Evolutionary conservation across 805 yeast species (phyloP).

Genomic region (Ogataea kodamae): DNA sequence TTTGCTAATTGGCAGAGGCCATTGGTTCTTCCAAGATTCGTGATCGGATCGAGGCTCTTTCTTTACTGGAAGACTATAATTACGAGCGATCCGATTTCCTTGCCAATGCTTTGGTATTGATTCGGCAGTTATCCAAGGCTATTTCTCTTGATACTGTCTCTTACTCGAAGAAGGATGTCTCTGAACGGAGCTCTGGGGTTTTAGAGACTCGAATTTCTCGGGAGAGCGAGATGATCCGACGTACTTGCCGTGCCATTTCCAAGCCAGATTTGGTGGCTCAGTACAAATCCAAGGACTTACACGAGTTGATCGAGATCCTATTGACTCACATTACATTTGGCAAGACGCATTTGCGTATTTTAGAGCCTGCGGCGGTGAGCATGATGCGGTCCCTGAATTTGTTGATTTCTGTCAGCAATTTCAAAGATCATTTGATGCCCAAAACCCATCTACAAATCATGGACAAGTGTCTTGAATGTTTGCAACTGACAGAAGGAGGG

Average conservation of each 20-base stretch:
- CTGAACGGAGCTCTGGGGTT: slow-evolving; percentile 8
- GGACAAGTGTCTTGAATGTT: slow-evolving; percentile 1
- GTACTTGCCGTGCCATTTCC: slow-evolving; percentile 15
- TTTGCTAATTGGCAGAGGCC: slow-evolving; percentile 15
- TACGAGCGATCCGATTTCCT: slow-evolving; percentile 14
- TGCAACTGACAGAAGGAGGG: neutral
- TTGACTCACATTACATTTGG: slow-evolving; percentile 12
- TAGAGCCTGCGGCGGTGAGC: slow-evolving; percentile 32
- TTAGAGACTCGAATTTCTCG: slow-evolving; percentile 24
- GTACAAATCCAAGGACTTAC: slow-evolving; percentile 29
- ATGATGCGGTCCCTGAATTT: slow-evolving; percentile 27
- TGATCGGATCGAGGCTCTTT: slow-evolving; percentile 53
- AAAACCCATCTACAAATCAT: slow-evolving; percentile 20
- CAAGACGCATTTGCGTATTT: slow-evolving; percentile 7
- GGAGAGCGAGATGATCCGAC: slow-evolving; percentile 22
- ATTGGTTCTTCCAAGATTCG: slow-evolving; percentile 50
- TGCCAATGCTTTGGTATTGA: slow-evolving; percentile 5
- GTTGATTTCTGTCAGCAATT: slow-evolving; percentile 23
- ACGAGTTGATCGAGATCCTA: slow-evolving; percentile 21
- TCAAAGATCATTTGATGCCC: slow-evolving; percentile 26
- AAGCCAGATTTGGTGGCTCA: slow-evolving; percentile 12
- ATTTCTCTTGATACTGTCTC: slow-evolving; percentile 22
- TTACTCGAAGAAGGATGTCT: slow-evolving; percentile 23
- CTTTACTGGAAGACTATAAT: slow-evolving; percentile 34
- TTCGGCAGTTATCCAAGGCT: slow-evolving; percentile 20